Evolutionary conservation across 176 grass and related monocot species (phyloP).

Genomic region (Triticum turgidum): DNA sequence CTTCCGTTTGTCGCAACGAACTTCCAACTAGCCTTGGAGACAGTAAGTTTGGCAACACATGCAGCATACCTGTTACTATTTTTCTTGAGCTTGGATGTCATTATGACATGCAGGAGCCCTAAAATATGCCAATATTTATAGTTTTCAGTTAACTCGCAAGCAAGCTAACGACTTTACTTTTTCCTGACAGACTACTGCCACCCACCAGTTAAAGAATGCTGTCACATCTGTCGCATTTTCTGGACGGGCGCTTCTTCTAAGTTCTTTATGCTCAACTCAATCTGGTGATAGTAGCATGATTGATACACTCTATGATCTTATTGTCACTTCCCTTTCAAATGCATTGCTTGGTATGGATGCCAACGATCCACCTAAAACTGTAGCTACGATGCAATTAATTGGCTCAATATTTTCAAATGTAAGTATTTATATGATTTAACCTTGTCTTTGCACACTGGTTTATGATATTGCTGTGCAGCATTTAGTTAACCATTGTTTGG

Average conservation of each 20-base stretch:
- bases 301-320: constrained; percentile 60
- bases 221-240: constrained; percentile 92
- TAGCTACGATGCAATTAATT: constrained; percentile 94
- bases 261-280: constrained; percentile 53
- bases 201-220: constrained; percentile 94
- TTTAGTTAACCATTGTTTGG: constrained; percentile 32
- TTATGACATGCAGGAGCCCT: neutral
- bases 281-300: constrained; percentile 38
- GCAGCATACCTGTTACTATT: constrained; percentile 18
- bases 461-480: neutral
- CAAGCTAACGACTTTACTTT: constrained; percentile 9
- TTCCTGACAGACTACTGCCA: constrained; percentile 80
- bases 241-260: constrained; percentile 72
- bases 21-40: constrained; percentile 90
- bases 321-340: constrained; percentile 81
- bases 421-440: constrained; percentile 44
- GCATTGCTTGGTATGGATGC: constrained; percentile 99
- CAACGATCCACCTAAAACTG: constrained; percentile 95
- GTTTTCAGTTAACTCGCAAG: constrained; percentile 28
- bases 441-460: constrained; percentile 17
- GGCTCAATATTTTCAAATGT: constrained; percentile 97
- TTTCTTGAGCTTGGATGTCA: constrained; percentile 20
- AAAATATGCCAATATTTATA: constrained; percentile 1
- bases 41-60: constrained; percentile 54
- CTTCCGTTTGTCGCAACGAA: constrained; percentile 84